A percentile compares a stretch with the other conserved stretches of the same genome.
Evolutionary conservation across 345 rosid species (phyloP).

Genomic region (Cardamine chenopodiifolia): DNA sequence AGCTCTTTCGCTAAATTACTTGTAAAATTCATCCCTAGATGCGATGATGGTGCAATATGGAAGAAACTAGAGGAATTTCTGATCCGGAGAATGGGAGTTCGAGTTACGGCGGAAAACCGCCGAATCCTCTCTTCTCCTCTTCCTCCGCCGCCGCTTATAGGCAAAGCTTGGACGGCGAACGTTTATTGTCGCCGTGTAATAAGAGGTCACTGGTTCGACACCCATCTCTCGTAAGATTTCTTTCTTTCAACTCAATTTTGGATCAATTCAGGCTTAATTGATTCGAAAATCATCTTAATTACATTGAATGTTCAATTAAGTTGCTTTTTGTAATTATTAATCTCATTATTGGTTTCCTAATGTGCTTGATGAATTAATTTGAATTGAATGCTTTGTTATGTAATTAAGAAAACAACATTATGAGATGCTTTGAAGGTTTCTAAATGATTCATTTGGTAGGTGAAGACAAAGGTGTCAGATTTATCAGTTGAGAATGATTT

Average conservation of each 20-base stretch:
- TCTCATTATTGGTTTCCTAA: constrained; percentile 18
- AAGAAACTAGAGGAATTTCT: constrained; percentile 51
- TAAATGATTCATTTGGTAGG: constrained; percentile 51
- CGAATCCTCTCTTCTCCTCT: constrained; percentile 56
- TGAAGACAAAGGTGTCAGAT: constrained; percentile 54
- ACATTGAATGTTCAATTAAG: background rate
- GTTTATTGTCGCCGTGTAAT: constrained; percentile 41
- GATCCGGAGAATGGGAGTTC: constrained; percentile 57
- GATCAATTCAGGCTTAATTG: background rate
- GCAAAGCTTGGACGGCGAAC: constrained; percentile 45
- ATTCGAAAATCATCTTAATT: background rate
- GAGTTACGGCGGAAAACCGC: constrained; percentile 65
- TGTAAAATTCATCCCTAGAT: constrained; percentile 7
- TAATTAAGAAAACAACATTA: background rate
- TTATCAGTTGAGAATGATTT: constrained; percentile 49
- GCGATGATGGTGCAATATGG: constrained; percentile 61
- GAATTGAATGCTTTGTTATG: background rate
- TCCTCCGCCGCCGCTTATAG: constrained; percentile 31
- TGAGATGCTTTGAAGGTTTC: constrained; percentile 15
- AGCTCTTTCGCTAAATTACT: background rate
- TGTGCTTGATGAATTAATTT: background rate
- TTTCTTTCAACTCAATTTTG: background rate
- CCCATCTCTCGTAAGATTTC: constrained; percentile 64
- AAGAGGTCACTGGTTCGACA: constrained; percentile 72
- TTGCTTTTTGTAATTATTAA: background rate